Percentiles rank a stretch among this genome's conserved stretches.
phyloP scores from a whole-genome alignment of 1,139 yeast genomes.

The Scheffersomyces titani region DNA sequence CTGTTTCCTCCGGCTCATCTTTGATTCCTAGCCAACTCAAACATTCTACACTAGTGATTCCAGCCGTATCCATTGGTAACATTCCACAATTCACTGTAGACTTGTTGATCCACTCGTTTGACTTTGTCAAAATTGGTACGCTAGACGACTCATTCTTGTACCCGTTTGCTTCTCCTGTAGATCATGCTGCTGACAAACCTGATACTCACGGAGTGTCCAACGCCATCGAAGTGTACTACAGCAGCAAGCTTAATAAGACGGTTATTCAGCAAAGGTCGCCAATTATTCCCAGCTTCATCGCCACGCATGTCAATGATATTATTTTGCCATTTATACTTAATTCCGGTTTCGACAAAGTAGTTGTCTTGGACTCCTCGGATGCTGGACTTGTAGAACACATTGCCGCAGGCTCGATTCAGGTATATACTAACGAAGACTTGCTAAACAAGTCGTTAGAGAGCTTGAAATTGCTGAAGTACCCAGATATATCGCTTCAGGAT shows the following conservation, averaged over 20 bases:
- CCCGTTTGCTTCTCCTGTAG: conserved; percentile 85
- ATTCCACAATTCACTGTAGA: conserved; percentile 85
- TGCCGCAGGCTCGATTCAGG: conserved; percentile 26
- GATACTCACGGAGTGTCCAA: conserved; percentile 48
- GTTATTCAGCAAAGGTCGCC: conserved; percentile 86
- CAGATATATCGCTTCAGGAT: conserved; percentile 7
- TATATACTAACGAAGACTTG: conserved; percentile 35
- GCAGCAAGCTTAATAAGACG: conserved; percentile 41
- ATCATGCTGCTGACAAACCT: conserved; percentile 29
- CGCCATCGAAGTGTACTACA: conserved; percentile 61
- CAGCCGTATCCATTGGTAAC: conserved; percentile 84
- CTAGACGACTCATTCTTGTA: conserved; percentile 64
- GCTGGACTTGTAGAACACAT: conserved; percentile 48
- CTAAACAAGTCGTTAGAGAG: conserved; percentile 33
- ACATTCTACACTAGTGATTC: conserved; percentile 52
- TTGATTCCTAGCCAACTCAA: background rate
- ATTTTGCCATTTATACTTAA: conserved; percentile 50
- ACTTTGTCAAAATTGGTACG: conserved; percentile 51
- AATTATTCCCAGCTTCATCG: conserved; percentile 62
- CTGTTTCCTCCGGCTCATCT: background rate
- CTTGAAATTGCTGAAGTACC: conserved; percentile 19
- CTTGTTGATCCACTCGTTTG: conserved; percentile 64
- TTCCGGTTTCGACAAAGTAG: conserved; percentile 43
- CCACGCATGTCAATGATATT: conserved; percentile 54
- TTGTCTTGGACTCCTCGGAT: conserved; percentile 73